Evolutionary conservation across 768 basidiomycete genomes (phyloP).

Genomic region (Boletus rubroflammeus): DNA sequence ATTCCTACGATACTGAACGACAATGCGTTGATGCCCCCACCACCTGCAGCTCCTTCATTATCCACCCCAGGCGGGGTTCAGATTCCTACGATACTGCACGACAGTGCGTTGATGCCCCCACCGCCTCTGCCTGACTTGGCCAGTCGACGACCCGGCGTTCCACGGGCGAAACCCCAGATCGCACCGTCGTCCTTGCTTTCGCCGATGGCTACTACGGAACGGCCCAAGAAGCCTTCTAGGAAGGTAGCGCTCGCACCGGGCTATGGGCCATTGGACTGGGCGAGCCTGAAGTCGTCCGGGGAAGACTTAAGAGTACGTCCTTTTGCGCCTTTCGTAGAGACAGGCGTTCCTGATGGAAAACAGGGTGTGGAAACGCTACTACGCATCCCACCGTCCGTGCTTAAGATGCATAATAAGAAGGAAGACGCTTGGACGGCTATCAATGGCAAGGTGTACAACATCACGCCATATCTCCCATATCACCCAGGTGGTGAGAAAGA

Average conservation of each 20-base stretch:
- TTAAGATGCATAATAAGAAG: conserved; percentile 75
- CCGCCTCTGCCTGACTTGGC: conserved; percentile 43
- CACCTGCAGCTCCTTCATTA: conserved; percentile 31
- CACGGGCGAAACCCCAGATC: conserved; percentile 18
- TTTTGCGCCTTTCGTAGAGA: neutral
- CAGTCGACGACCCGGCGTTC: conserved; percentile 32
- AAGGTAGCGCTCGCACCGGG: conserved; percentile 93
- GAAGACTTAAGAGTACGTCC: conserved; percentile 66
- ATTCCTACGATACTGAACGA: conserved; percentile 40
- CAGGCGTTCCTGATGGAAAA: neutral
- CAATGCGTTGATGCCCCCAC: conserved; percentile 53
- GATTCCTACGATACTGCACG: conserved; percentile 36
- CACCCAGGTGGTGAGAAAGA: conserved; percentile 96
- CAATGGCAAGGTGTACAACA: conserved; percentile 94
- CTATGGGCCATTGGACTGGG: conserved; percentile 93
- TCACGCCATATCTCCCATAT: conserved; percentile 85
- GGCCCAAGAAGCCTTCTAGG: conserved; percentile 54
- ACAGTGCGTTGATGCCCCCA: conserved; percentile 51
- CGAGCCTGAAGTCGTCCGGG: conserved; percentile 78
- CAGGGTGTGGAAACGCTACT: conserved; percentile 69
- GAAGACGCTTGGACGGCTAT: conserved; percentile 94
- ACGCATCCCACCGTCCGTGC: conserved; percentile 71
- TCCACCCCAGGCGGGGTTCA: neutral
- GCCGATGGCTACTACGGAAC: conserved; percentile 61
- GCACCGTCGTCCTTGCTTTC: conserved; percentile 46